Evolutionary conservation across 306 rosid genomes (phyloP).

Genomic region (Corylus heterophylla): DNA sequence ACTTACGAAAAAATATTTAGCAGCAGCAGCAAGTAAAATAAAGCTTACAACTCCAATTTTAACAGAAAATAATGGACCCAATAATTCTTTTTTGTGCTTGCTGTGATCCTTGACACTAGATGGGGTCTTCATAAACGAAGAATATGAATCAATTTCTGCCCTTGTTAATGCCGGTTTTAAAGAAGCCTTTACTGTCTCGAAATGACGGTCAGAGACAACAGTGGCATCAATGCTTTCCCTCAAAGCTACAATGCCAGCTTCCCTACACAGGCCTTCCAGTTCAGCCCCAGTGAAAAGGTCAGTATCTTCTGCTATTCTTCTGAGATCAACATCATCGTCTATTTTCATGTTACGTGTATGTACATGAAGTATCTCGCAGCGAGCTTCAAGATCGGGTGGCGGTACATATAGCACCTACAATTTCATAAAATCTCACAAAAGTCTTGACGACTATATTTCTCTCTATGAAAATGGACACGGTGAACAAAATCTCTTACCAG

Average conservation of each 20-base stretch:
- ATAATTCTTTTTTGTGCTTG: neutral
- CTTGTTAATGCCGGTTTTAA: conserved; percentile 66
- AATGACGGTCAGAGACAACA: conserved; percentile 61
- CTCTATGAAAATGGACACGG: neutral
- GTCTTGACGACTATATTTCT: neutral
- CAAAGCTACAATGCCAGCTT: conserved; percentile 84
- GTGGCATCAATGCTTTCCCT: conserved; percentile 72
- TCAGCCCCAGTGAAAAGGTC: conserved; percentile 94
- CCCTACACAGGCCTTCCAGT: conserved; percentile 76
- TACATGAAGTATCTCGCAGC: conserved; percentile 72
- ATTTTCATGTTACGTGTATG: conserved; percentile 70
- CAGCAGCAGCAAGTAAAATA: conserved; percentile 38
- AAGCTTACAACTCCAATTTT: conserved; percentile 40
- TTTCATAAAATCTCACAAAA: conserved; percentile 18
- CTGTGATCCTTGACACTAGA: conserved; percentile 23
- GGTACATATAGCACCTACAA: conserved; percentile 84
- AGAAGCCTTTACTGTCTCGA: conserved; percentile 58
- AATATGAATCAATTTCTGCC: conserved; percentile 50
- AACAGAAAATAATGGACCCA: conserved; percentile 30
- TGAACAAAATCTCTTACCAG: conserved; percentile 42
- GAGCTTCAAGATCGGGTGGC: conserved; percentile 85
- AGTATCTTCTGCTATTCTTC: conserved; percentile 64
- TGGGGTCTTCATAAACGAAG: conserved; percentile 56
- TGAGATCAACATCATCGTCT: conserved; percentile 62
- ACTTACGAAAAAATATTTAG: conserved; percentile 35